Conservation (phyloP, 148 eudicot species). For the Suaeda aralocaspica region DNA sequence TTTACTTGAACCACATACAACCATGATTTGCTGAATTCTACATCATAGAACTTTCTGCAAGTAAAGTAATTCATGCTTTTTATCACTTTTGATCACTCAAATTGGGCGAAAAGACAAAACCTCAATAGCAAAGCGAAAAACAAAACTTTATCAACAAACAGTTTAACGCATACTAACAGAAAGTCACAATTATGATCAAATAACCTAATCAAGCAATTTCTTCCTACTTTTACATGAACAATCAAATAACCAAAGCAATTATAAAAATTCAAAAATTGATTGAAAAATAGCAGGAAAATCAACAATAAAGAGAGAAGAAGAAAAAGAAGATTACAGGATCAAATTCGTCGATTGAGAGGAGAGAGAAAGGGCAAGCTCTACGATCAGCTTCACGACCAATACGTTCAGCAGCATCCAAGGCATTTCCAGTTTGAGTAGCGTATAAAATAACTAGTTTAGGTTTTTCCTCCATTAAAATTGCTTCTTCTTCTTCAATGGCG, state of each 20-base stretch:
- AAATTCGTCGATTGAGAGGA: conserved; percentile 61
- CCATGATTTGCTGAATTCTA: background rate
- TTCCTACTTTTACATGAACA: background rate
- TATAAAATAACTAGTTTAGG: conserved; percentile 51
- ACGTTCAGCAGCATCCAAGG: conserved; percentile 80
- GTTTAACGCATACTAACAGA: background rate
- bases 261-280: background rate
- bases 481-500: conserved; percentile 9
- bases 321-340: conserved; percentile 48
- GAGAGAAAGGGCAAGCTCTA: conserved; percentile 55
- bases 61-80: background rate
- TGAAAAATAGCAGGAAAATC: background rate
- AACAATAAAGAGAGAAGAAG: background rate
- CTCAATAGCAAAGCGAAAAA: background rate
- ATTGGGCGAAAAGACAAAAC: background rate
- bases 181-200: background rate
- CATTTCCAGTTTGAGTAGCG: conserved; percentile 82
- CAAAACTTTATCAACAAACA: too few species aligned
- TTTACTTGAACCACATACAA: background rate
- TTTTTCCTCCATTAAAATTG: conserved; percentile 42
- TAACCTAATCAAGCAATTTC: background rate
- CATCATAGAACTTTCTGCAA: background rate
- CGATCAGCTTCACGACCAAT: conserved; percentile 80
- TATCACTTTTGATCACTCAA: background rate
- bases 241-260: background rate